Percentiles rank a stretch among this genome's conserved stretches.
Evolutionary conservation across 805 yeast genomes (phyloP).

Genomic region (Aciculoconidium aculeatum): DNA sequence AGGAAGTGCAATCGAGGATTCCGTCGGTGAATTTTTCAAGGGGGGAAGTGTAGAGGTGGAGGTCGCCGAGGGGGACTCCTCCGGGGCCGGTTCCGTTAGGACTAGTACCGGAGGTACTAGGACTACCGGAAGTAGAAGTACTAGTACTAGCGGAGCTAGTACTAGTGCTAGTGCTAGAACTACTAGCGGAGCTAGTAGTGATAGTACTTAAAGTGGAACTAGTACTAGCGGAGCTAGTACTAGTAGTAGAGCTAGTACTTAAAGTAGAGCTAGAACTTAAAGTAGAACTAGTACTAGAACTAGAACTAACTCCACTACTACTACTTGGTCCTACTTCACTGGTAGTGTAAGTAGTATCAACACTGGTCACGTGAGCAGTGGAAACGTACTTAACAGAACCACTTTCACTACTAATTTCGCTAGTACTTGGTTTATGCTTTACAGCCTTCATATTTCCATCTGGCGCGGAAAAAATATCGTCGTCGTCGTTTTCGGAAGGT

Average conservation of each 20-base stretch:
- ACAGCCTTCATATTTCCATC: too few relatives aligned
- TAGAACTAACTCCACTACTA: background rate
- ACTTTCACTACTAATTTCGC: too few relatives aligned
- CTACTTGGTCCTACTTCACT: background rate
- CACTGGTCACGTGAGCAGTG: slow-evolving; percentile 6
- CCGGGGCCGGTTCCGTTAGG: slow-evolving; percentile 16
- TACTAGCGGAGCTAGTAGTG: background rate
- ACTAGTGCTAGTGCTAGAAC: slow-evolving; percentile 5
- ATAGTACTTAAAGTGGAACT: background rate
- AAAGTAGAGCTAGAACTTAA: slow-evolving; percentile 1
- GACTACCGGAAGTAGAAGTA: slow-evolving; percentile 9
- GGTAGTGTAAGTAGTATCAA: background rate
- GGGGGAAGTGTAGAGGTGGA: slow-evolving; percentile 59
- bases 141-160: slow-evolving; percentile 15
- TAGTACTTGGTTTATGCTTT: too few relatives aligned
- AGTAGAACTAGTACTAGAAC: slow-evolving; percentile 1
- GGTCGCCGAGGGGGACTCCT: slow-evolving; percentile 1
- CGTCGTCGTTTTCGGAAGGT: slow-evolving; percentile 7
- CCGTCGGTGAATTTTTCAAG: slow-evolving; percentile 66
- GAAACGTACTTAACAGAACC: too few relatives aligned
- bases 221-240: slow-evolving; percentile 1
- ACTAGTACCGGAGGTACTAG: slow-evolving; percentile 28
- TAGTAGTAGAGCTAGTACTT: slow-evolving; percentile 1
- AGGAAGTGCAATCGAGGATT: slow-evolving; percentile 53
- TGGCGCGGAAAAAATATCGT: slow-evolving; percentile 10